phyloP scores from a whole-genome alignment of 352 stramenopile species.

The Hyaloperonospora arabidopsidis region DNA sequence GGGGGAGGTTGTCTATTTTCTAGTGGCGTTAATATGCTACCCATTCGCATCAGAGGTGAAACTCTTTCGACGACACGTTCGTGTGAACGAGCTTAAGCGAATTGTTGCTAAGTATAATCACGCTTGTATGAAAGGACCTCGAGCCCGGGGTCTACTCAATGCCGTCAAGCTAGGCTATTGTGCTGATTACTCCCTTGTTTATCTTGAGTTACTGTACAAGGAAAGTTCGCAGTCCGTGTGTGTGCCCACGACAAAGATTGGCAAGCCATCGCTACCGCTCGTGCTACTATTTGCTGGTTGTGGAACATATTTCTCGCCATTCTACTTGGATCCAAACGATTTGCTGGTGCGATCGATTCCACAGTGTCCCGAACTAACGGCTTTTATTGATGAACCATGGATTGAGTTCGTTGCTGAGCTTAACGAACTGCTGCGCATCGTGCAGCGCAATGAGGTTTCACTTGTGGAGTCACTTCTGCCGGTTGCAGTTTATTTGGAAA shows the following conservation, averaged over 20 bases:
- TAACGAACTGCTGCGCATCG: conserved; percentile 64
- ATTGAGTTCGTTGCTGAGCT: conserved; percentile 79
- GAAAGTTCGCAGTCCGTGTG: conserved; percentile 64
- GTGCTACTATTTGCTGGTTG: conserved; percentile 72
- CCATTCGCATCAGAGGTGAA: conserved; percentile 60
- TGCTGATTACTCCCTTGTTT: conserved; percentile 72
- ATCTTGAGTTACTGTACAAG: conserved; percentile 70
- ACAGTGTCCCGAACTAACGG: conserved; percentile 65
- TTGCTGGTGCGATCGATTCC: conserved; percentile 70
- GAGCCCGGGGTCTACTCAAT: conserved; percentile 59
- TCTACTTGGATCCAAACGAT: conserved; percentile 76
- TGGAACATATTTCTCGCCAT: conserved; percentile 72
- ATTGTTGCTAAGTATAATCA: conserved; percentile 75
- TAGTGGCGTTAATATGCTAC: conserved; percentile 62
- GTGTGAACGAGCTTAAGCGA: conserved; percentile 69
- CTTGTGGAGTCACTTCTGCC: conserved; percentile 54
- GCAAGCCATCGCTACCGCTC: conserved; percentile 59
- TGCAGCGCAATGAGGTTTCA: conserved; percentile 45
- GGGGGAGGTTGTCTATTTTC: conserved; percentile 48
- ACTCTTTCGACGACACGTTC: conserved; percentile 59
- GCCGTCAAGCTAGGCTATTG: conserved; percentile 74
- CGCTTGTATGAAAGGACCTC: conserved; percentile 71
- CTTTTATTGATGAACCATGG: conserved; percentile 83
- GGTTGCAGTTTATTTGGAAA: conserved; percentile 58
- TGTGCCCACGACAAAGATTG: conserved; percentile 62